Evolutionary conservation across 805 yeast species (phyloP).

Genomic region (Tanozyma kutaoensis): DNA sequence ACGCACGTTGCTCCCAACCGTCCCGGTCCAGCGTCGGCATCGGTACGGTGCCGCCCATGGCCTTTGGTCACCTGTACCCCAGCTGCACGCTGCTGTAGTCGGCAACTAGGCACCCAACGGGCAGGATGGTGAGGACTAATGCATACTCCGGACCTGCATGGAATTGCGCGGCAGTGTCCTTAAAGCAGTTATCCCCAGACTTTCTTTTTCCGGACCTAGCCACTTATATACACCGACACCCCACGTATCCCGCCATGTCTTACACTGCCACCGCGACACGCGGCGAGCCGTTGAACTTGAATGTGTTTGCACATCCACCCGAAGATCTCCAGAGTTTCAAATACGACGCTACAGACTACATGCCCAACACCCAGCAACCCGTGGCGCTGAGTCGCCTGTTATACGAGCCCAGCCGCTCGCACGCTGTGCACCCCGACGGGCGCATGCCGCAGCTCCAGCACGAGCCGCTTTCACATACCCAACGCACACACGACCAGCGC

Average conservation of each 20-base stretch:
- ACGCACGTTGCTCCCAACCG: background rate
- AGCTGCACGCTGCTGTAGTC: background rate
- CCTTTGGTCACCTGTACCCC: background rate
- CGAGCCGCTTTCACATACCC: no score
- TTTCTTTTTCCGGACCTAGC: slow-evolving; percentile 2
- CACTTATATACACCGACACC: background rate
- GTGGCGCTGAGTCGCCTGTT: no score
- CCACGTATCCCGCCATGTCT: slow-evolving; percentile 2
- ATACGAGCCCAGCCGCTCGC: no score
- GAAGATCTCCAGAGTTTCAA: no score
- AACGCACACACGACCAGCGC: no score
- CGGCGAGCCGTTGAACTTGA: slow-evolving; percentile 4
- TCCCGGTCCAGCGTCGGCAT: background rate
- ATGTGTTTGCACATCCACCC: slow-evolving; percentile 68
- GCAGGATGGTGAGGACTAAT: background rate
- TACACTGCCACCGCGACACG: slow-evolving; percentile 7
- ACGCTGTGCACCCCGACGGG: no score
- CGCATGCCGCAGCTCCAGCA: no score
- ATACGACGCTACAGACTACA: no score
- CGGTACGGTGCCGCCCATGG: background rate
- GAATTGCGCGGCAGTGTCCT: no score
- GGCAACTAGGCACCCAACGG: background rate
- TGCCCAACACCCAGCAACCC: no score
- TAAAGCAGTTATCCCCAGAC: slow-evolving; percentile 6
- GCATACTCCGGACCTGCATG: slow-evolving; percentile 1